Conservation (phyloP, 495 filamentous ascomycete genomes). For the Penicillium flavigenum region DNA sequence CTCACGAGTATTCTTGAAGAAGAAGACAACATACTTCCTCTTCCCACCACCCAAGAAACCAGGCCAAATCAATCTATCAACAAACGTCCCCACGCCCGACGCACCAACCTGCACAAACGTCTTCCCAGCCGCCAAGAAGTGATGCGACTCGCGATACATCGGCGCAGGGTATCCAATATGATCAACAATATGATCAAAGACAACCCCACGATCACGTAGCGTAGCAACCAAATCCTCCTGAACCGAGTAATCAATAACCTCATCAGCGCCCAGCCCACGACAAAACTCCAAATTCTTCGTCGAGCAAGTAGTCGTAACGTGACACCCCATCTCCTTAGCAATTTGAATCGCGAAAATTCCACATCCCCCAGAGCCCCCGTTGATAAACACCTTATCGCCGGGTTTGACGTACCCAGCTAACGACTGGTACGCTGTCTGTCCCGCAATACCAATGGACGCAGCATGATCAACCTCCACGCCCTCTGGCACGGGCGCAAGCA, state of each 20-base stretch:
- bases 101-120: slow-evolving; percentile 58
- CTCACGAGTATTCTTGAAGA: slow-evolving; percentile 40
- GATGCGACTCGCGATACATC: slow-evolving; percentile 55
- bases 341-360: slow-evolving; percentile 63
- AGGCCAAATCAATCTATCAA: slow-evolving; percentile 44
- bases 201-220: slow-evolving; percentile 48
- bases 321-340: slow-evolving; percentile 59
- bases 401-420: slow-evolving; percentile 50
- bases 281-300: slow-evolving; percentile 55
- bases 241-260: slow-evolving; percentile 63
- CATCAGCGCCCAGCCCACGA: slow-evolving; percentile 60
- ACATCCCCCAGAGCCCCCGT: slow-evolving; percentile 62
- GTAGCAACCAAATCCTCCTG: slow-evolving; percentile 43
- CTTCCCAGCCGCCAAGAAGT: slow-evolving; percentile 53
- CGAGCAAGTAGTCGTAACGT: slow-evolving; percentile 61
- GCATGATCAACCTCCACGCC: slow-evolving; percentile 52
- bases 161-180: slow-evolving; percentile 52
- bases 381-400: slow-evolving; percentile 62
- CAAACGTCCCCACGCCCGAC: slow-evolving; percentile 23
- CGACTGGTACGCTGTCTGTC: slow-evolving; percentile 57
- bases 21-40: slow-evolving; percentile 48
- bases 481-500: slow-evolving; percentile 40
- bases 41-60: slow-evolving; percentile 62
- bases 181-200: slow-evolving; percentile 59
- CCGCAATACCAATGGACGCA: slow-evolving; percentile 52